Base-by-base conservation (phyloP, 2,329 filamentous ascomycete species). In the Phaeoacremonium minimum region DNA sequence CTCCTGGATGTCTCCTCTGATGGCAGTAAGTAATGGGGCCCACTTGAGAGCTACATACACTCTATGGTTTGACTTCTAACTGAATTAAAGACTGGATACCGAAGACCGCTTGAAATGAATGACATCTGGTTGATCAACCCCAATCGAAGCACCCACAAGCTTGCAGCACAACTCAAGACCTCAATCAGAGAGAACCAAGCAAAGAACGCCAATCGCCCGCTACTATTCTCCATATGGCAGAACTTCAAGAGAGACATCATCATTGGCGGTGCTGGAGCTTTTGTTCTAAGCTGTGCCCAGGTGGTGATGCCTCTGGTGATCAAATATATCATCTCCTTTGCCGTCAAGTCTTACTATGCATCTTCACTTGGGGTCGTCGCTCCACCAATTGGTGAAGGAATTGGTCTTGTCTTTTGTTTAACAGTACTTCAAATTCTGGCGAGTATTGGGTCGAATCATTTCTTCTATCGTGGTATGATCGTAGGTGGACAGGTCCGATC, bases 71-170 rank as follows among this genome's bases (percentile, higher is more conserved):
- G 4, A 11, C 33, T 11, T 7, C 18, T 7, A 8, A 9, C 39
- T 22, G 8, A 15, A 17, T 18, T 36, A 16, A 47, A 87, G 81
- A 77, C 80, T 28, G 93, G 93, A 22, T 97, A 96, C 61, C 82
- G 87, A 54, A 82, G 93, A 12, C 79, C 82, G 3, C 73, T 98
- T 3, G 84, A 95, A 52, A 65, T 81, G 37, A 86, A 85, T 47
- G 93, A 98, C 57, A 80, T 98, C 39, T 97, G 89, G 84, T 66
- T 72, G 1, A 85, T 97, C 48, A 96, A 96, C 45, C 90, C 90
- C 1, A 67, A 85, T 42, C 75, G 93, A 42, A 75, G 79, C 13
- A 80, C 87, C 31, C 79, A 87, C 44, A 66, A 79, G 9, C 67
- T 95, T 58, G 80, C 85, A 7, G 60, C 64, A 6, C 83, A 73